Evolutionary conservation across 768 basidiomycete species (phyloP).

Genomic region (Amanita thiersii): DNA sequence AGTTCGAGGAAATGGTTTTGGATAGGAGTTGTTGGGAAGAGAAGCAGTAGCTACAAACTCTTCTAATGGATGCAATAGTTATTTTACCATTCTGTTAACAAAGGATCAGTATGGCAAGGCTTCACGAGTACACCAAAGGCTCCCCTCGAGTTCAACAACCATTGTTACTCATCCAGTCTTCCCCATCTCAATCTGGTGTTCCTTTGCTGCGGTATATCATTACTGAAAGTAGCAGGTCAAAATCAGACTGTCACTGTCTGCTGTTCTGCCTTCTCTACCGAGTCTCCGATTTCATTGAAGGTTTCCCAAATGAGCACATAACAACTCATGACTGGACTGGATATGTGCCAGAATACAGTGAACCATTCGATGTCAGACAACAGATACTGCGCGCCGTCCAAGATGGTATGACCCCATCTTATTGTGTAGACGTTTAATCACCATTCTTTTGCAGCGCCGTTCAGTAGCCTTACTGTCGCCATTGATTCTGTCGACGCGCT

Average conservation of each 20-base stretch:
- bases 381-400: slow-evolving; percentile 34
- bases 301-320: slow-evolving; percentile 20
- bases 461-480: slow-evolving; percentile 38
- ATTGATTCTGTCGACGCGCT: slow-evolving; percentile 72
- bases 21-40: slow-evolving; percentile 39
- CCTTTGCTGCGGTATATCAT: slow-evolving; percentile 46
- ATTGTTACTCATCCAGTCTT: slow-evolving; percentile 52
- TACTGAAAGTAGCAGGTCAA: slow-evolving; percentile 16
- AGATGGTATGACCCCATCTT: slow-evolving; percentile 22
- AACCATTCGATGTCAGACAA: slow-evolving; percentile 23
- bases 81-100: background rate
- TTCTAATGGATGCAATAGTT: background rate
- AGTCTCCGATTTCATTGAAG: slow-evolving; percentile 29
- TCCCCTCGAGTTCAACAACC: slow-evolving; percentile 20
- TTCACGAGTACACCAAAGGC: slow-evolving; percentile 5
- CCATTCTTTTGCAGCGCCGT: background rate
- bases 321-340: slow-evolving; percentile 41
- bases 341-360: slow-evolving; percentile 45
- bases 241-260: slow-evolving; percentile 20
- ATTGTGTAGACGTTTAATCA: background rate
- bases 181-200: slow-evolving; percentile 46
- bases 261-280: slow-evolving; percentile 57
- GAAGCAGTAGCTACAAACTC: slow-evolving; percentile 7
- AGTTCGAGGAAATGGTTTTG: slow-evolving; percentile 26
- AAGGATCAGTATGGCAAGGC: too few relatives aligned